Base-by-base conservation (phyloP, 176 grass and related monocot species). In the Typha latifolia region DNA sequence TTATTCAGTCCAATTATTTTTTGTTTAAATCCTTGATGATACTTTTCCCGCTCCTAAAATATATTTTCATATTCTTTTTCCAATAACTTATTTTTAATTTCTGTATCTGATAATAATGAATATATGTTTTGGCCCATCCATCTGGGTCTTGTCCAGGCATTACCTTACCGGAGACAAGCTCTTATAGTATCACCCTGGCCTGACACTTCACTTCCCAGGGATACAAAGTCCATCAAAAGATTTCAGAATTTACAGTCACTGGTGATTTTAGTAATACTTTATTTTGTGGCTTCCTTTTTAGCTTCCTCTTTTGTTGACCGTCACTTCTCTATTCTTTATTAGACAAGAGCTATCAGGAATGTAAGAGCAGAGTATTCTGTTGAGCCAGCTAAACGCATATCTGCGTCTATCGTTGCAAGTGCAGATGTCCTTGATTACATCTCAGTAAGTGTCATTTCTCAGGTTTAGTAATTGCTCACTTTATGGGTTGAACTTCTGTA, bases 201-300 rank as follows among this genome's bases (percentile, higher is more conserved):
- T 5, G 72, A 62, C 0, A 78, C 79, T 57, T 76, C 63, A 52
- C 89, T 92, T 82, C 94, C 88, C 63, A 97, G 82, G 79, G 89
- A 92, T 69, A 72, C 48, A 49, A 72, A 66, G 55, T 89, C 85
- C n/a, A 77, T 92, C 72, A 97, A 82, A 90, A 92, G 89, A 82
- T 97, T 92, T 81, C 80, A 97, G 81, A 97, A 97, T 82, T 89
- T 97, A 63, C 93, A 97, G 70, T 88, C 80, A 12, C 65, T 97
- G 88, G 94, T 90, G 79, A 92, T 62, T 75, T 69, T 66, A 62
- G 14, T 18, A 67, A 59, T 14, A 32, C 22, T 49, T 24, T 74
- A 57, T 26, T 37, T 49, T 26, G 14, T 18, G 21, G 3, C 49
- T 63, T 49, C 2, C 11, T 48, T 73, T 22, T 63, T 27, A 32